Evolutionary conservation across 2,329 filamentous ascomycete genomes (phyloP).

Genomic region (Penicillium sp.): DNA sequence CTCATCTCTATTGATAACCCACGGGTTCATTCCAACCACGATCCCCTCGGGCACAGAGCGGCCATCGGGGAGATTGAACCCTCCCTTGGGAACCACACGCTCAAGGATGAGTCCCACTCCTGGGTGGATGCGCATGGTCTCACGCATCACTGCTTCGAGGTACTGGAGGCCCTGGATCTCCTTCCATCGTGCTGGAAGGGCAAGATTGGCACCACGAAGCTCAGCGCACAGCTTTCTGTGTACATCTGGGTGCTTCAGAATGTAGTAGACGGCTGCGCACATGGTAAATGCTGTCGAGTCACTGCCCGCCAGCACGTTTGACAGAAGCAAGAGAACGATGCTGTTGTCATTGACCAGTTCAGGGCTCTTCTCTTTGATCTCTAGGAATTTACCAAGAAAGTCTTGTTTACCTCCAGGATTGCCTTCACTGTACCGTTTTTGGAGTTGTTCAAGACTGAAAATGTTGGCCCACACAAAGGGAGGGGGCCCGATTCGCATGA

Average conservation of each 20-base stretch:
- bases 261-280: conserved; percentile 27
- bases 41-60: conserved; percentile 22
- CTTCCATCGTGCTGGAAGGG: conserved; percentile 14
- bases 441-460: conserved; percentile 11
- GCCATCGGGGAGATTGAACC: conserved; percentile 14
- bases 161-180: conserved; percentile 30
- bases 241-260: conserved; percentile 22
- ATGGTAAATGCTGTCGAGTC: conserved; percentile 33
- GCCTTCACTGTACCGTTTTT: conserved; percentile 8
- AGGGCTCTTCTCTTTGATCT: conserved; percentile 10
- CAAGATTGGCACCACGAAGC: conserved; percentile 13
- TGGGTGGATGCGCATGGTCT: conserved; percentile 47
- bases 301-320: conserved; percentile 27
- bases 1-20: conserved; percentile 64
- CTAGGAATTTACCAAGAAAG: conserved; percentile 10
- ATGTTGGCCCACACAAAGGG: conserved; percentile 14
- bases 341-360: conserved; percentile 10
- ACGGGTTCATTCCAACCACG: conserved; percentile 56
- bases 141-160: conserved; percentile 48
- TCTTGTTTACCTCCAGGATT: neutral
- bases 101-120: conserved; percentile 45
- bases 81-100: conserved; percentile 4
- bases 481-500: conserved; percentile 18
- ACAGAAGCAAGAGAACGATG: conserved; percentile 9
- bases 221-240: conserved; percentile 23